Conservation (phyloP, 148 eudicot species). For the Chenopodium suecicum region DNA sequence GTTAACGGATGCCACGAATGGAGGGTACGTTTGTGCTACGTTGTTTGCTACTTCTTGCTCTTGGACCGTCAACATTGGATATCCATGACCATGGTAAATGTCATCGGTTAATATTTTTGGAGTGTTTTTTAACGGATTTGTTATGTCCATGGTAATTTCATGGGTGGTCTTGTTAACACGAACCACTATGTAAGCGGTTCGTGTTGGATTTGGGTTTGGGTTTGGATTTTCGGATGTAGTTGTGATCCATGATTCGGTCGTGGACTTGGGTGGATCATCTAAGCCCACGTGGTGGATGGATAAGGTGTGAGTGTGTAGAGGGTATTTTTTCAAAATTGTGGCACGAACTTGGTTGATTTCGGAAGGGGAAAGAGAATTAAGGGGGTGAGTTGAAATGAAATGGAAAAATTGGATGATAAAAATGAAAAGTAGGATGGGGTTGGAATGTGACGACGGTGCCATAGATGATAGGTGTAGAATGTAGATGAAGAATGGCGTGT, state of each 20-base stretch:
- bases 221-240: too few species aligned
- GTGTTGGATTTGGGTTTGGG: conserved; percentile 7
- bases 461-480: not conserved
- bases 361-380: conserved; percentile 41
- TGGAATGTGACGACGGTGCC: too few species aligned
- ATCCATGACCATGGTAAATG: conserved; percentile 40
- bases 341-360: conserved; percentile 42
- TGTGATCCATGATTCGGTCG: not conserved
- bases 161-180: conserved; percentile 35
- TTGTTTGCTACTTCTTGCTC: conserved; percentile 36
- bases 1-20: conserved; percentile 35
- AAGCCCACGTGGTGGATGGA: conserved; percentile 52
- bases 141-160: conserved; percentile 38
- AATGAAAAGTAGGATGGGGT: not conserved
- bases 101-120: not conserved
- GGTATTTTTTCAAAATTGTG: conserved; percentile 19
- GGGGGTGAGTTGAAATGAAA: conserved; percentile 24
- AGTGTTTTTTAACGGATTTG: not conserved
- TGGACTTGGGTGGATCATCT: conserved; percentile 42
- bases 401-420: not conserved
- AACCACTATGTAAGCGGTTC: conserved; percentile 38
- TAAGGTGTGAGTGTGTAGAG: conserved; percentile 18
- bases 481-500: not conserved
- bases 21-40: conserved; percentile 31
- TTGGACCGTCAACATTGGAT: conserved; percentile 31